Percentiles rank a stretch among this genome's conserved stretches.
Conservation (phyloP, 352 stramenopile species). For the Globisporangium acanthophoron region DNA sequence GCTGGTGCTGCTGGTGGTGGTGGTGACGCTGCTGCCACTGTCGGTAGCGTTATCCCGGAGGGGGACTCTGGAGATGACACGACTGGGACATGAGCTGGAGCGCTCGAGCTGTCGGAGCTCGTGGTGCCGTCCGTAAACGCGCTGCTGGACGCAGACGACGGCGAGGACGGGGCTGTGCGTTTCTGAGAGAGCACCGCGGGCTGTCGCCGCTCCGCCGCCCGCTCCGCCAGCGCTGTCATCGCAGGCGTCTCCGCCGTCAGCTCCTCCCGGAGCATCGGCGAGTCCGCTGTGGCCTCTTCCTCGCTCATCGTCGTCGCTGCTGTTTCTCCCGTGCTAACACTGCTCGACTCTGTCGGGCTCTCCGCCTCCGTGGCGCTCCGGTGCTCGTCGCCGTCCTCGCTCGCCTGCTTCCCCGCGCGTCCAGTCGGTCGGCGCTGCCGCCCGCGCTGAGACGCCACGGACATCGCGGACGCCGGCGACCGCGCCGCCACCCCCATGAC, state of each 20-base stretch:
- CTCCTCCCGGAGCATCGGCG: not conserved
- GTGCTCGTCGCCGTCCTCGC: not conserved
- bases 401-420: not conserved
- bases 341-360: not conserved
- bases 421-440: not conserved
- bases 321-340: not conserved
- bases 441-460: not conserved
- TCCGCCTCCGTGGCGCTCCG: not conserved
- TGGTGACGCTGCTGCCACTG: not conserved
- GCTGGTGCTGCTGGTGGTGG: not conserved
- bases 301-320: not conserved
- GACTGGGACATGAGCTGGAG: not conserved
- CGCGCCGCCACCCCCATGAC: slow-evolving; percentile 32
- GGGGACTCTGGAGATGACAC: not conserved
- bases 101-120: not conserved
- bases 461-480: slow-evolving; percentile 1
- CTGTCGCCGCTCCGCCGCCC: slow-evolving; percentile 3
- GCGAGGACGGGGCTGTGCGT: not conserved
- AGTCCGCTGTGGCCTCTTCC: not conserved
- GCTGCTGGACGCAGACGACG: not conserved
- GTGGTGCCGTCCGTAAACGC: not conserved
- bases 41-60: not conserved
- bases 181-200: not conserved
- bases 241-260: not conserved
- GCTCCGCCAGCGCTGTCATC: not conserved